Base-by-base conservation (phyloP, 495 filamentous ascomycete genomes). In the Aspergillus nidulans region DNA sequence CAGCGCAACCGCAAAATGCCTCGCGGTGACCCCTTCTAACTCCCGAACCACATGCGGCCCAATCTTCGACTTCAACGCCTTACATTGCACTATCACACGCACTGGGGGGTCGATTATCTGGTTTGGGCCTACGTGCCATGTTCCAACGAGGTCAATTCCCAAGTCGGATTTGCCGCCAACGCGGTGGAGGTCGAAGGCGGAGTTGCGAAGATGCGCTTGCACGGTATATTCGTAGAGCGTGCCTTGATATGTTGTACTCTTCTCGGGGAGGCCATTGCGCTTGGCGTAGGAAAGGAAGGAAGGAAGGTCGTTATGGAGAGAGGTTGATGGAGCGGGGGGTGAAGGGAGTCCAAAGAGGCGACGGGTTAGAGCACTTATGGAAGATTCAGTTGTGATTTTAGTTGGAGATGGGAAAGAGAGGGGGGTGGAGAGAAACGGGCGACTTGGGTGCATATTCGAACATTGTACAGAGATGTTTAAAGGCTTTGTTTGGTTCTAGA, bases 61-160 rank as follows among this genome's bases (percentile, higher is more conserved):
- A 3, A 82, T 62, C 54, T 76, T 81, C 20, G 73, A 63, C 53
- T 74, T 75, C 18, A 77, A 55, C 16, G 81, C 80, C 71, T 97
- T 98, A 74, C 94, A 98, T 65, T 96, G 91, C 19, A 90, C 73
- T 4, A 96, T 60, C 1, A 90, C 82, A 47, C 78, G 80, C 4
- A 94, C 53, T 0, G 82, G 77, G 1, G 53, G 18, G 20, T 40
- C 46, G 7, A 18, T 23, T 8, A 46, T 28, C 24, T 26, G 49
- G 9, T 41, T 26, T 1, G 21, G 60, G 41, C 55, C 62, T 40
- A 58, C 53, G 9, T 75, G 69, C 92, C 92, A 97, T 16, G 82
- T 82, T 20, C 91, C 92, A 2, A 90, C 71, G 0, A 97, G 80
- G 67, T 97, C 92, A 63, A 95, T 88, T 28, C 92, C 92, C 46